These are phyloP conservation scores for Fraxinus sp. DNA, from an alignment of 305 asterid species.

Conservation along the genomic window DNA sequence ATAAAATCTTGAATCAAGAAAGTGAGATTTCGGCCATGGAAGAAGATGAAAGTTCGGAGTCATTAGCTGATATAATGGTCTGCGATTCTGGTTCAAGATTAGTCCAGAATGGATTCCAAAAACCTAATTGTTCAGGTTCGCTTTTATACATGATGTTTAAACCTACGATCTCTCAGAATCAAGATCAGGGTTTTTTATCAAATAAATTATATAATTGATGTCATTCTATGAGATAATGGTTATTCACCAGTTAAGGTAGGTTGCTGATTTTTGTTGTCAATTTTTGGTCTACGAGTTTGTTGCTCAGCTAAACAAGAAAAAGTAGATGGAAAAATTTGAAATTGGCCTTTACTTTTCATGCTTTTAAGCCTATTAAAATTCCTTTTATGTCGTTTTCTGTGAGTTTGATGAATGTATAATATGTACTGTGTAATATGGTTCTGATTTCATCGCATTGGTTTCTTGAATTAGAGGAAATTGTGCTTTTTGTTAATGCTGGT, in stretches of 20 bases:
- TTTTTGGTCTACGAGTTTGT: background rate
- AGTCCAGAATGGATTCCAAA: constrained; percentile 55
- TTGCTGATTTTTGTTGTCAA: background rate
- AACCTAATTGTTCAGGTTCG: constrained; percentile 58
- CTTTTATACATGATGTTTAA: background rate
- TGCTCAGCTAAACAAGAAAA: background rate
- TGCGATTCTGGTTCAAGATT: constrained; percentile 67
- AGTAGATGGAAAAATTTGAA: background rate
- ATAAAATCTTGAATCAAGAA: constrained; percentile 43
- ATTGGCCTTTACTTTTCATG: background rate
- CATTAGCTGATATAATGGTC: constrained; percentile 67
- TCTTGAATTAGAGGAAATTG: constrained; percentile 58
- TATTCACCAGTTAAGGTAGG: constrained; percentile 4
- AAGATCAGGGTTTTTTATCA: constrained; percentile 22
- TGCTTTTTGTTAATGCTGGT: constrained; percentile 85
- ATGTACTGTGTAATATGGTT: background rate
- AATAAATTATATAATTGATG: background rate
- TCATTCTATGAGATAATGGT: background rate
- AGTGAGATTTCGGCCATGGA: constrained; percentile 46
- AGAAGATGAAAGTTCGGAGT: constrained; percentile 50
- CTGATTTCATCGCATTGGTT: constrained; percentile 30
- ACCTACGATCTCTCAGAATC: background rate
- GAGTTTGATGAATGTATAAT: background rate
- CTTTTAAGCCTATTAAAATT: background rate
- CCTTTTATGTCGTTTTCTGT: background rate